phyloP scores from a whole-genome alignment of 2,329 filamentous ascomycete species.

The Penicillium freii region DNA sequence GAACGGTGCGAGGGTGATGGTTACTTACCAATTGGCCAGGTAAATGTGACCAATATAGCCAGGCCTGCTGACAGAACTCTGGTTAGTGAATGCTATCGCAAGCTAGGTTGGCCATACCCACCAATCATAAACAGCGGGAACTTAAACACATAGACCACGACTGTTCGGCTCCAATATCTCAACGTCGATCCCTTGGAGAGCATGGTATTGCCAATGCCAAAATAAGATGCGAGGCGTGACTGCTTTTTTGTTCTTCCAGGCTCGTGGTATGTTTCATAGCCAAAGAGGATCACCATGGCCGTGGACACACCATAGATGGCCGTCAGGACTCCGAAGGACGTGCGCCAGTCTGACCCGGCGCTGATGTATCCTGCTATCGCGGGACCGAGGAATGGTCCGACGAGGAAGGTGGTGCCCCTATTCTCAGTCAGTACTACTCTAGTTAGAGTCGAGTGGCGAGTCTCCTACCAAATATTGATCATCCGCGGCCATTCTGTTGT shows the following conservation, averaged over 20 bases:
- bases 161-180: slow-evolving; percentile 22
- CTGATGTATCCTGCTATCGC: slow-evolving; percentile 40
- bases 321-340: slow-evolving; percentile 37
- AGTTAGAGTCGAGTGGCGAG: neutral
- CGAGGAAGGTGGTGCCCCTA: slow-evolving; percentile 38
- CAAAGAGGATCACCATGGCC: slow-evolving; percentile 33
- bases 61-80: slow-evolving; percentile 16
- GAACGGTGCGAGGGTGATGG: neutral
- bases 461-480: slow-evolving; percentile 39
- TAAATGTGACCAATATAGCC: slow-evolving; percentile 38
- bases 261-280: slow-evolving; percentile 36
- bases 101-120: neutral
- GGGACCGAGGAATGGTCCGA: slow-evolving; percentile 40
- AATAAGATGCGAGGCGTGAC: slow-evolving; percentile 26
- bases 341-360: slow-evolving; percentile 32
- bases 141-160: slow-evolving; percentile 33
- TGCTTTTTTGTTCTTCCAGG: slow-evolving; percentile 6
- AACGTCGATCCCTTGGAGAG: slow-evolving; percentile 29
- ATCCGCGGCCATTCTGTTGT: slow-evolving; percentile 37
- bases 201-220: slow-evolving; percentile 33
- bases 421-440: neutral
- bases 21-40: slow-evolving; percentile 38
- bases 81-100: neutral
- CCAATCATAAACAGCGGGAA: slow-evolving; percentile 32
- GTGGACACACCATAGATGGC: slow-evolving; percentile 39